These are phyloP conservation scores for Areca catechu DNA, from an alignment of 176 grass and related monocot genomes.

Conservation along the genomic window DNA sequence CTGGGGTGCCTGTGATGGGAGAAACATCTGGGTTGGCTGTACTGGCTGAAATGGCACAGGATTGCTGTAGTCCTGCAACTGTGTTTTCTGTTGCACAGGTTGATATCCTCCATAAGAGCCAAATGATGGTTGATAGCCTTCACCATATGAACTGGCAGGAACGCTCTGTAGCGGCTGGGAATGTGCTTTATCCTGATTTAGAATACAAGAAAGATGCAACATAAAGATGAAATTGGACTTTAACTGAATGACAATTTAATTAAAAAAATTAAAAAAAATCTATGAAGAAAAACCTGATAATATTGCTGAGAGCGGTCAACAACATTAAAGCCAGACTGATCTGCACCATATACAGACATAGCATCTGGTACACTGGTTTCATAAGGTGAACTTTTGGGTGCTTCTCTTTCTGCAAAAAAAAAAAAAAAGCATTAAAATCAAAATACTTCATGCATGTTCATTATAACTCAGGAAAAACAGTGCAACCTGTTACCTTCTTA, in stretches of 20 bases:
- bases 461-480: no score
- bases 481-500: no score
- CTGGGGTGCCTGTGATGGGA: slow-evolving; percentile 34
- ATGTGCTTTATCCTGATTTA: not conserved
- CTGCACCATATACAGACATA: slow-evolving; percentile 16
- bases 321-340: slow-evolving; percentile 25
- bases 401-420: slow-evolving; percentile 37
- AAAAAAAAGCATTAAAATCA: no score
- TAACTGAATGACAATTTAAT: not conserved
- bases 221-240: not conserved
- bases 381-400: slow-evolving; percentile 22
- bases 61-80: slow-evolving; percentile 34
- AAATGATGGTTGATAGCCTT: slow-evolving; percentile 7
- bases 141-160: not conserved
- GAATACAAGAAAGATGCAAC: not conserved
- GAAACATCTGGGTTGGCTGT: slow-evolving; percentile 56
- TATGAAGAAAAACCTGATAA: slow-evolving; percentile 52
- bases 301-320: slow-evolving; percentile 31
- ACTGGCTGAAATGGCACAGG: slow-evolving; percentile 44
- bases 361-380: slow-evolving; percentile 14
- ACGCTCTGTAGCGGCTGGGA: not conserved
- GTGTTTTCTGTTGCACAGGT: slow-evolving; percentile 22
- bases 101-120: slow-evolving; percentile 36
- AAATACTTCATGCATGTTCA: no score
- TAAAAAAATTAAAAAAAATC: not conserved